Percentiles rank a stretch among this genome's conserved stretches.
Conservation (phyloP, 257 asterid genomes). For the Nicotiana otophora region DNA sequence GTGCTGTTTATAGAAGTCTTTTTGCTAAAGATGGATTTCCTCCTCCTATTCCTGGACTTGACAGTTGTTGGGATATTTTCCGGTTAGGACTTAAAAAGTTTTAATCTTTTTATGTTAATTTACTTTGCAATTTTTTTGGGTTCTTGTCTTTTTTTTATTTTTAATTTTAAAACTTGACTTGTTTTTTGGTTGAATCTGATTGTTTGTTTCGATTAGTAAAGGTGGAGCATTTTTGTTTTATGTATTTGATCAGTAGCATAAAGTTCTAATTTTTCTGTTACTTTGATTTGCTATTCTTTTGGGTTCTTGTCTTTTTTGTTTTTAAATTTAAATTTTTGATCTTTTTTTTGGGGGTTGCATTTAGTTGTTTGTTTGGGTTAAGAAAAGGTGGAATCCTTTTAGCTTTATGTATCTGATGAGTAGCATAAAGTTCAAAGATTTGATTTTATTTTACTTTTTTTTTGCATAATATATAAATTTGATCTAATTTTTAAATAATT, state of each 20-base stretch:
- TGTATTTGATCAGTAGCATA: slow-evolving; percentile 45
- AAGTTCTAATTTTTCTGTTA: neutral
- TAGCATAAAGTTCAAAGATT: neutral
- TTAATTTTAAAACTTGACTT: neutral
- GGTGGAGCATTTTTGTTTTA: neutral
- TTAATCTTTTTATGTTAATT: neutral
- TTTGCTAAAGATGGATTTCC: slow-evolving; percentile 84
- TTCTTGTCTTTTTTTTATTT: neutral
- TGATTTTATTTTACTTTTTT: neutral
- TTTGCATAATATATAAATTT: neutral
- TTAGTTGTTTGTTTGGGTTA: too few relatives aligned
- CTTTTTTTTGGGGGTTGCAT: too few relatives aligned
- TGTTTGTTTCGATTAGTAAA: too few relatives aligned
- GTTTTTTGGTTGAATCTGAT: too few relatives aligned
- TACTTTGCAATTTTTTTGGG: neutral
- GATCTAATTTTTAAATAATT: neutral
- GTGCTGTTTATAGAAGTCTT: slow-evolving; percentile 71
- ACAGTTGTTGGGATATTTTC: slow-evolving; percentile 88
- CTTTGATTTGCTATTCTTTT: neutral
- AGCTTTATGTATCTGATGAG: slow-evolving; percentile 42
- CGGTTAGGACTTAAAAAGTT: slow-evolving; percentile 43
- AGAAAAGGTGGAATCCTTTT: neutral
- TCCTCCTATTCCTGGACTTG: slow-evolving; percentile 58
- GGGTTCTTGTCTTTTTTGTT: neutral
- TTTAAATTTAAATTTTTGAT: too few relatives aligned